Conservation (phyloP, 306 rosid genomes). For the Vigna trinervia region DNA sequence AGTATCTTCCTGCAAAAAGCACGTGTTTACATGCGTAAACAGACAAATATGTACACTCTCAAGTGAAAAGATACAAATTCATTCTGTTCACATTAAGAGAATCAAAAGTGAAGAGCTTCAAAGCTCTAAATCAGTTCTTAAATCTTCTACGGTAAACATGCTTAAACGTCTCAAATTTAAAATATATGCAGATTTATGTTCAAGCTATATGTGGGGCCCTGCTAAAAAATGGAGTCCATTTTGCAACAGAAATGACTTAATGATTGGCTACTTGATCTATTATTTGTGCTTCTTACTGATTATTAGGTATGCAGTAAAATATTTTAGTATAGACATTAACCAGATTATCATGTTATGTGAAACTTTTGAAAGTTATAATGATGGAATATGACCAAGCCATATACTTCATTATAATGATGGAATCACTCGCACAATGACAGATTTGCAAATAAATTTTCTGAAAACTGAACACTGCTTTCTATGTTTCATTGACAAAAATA, state of each 20-base stretch:
- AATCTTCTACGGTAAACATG: background rate
- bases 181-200: background rate
- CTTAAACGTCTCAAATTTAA: background rate
- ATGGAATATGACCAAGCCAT: background rate
- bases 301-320: background rate
- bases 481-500: background rate
- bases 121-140: slow-evolving; percentile 6
- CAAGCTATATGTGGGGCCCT: background rate
- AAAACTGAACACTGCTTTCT: background rate
- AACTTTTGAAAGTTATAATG: background rate
- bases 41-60: slow-evolving; percentile 3
- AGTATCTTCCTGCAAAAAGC: slow-evolving; percentile 3
- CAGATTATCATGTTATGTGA: background rate
- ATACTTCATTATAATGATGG: background rate
- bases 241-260: background rate
- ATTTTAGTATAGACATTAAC: background rate
- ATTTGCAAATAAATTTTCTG: background rate
- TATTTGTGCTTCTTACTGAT: background rate
- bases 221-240: background rate
- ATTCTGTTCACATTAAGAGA: background rate
- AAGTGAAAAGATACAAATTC: background rate
- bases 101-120: slow-evolving; percentile 7
- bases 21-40: background rate
- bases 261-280: background rate
- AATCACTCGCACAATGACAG: background rate